Conservation (phyloP, 495 filamentous ascomycete species). For the Delitschia confertaspora region DNA sequence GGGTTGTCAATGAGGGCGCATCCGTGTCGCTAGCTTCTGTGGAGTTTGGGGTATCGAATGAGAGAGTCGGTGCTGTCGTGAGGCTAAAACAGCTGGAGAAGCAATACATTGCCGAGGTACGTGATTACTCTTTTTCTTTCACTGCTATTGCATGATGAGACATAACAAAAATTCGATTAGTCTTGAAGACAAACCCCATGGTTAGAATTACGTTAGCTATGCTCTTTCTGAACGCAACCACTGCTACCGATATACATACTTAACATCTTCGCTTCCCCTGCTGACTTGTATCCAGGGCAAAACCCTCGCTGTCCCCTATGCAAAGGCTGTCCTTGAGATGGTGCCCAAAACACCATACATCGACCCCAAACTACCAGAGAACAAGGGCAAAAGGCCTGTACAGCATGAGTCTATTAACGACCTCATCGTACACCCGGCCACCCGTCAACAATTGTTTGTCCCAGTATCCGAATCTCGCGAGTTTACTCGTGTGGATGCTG, state of each 20-base stretch:
- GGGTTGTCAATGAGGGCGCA: conserved; percentile 53
- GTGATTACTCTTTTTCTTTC: conserved; percentile 27
- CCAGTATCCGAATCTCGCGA: conserved; percentile 81
- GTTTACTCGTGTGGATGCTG: conserved; percentile 85
- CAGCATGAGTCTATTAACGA: conserved; percentile 87
- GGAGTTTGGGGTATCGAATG: conserved; percentile 68
- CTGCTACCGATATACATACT: neutral
- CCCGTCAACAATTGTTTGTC: conserved; percentile 77
- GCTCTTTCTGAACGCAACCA: conserved; percentile 39
- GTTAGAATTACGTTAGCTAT: conserved; percentile 45
- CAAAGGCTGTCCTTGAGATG: conserved; percentile 69
- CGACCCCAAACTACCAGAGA: conserved; percentile 10
- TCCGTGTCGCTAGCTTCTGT: conserved; percentile 73
- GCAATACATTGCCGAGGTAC: conserved; percentile 61
- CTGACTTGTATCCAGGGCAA: conserved; percentile 51
- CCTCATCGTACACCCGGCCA: conserved; percentile 70
- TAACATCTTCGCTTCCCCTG: neutral
- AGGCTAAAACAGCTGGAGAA: conserved; percentile 82
- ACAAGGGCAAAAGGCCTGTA: conserved; percentile 19
- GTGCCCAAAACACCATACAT: conserved; percentile 48
- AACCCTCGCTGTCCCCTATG: conserved; percentile 65
- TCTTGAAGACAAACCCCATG: conserved; percentile 84
- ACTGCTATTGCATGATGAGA: conserved; percentile 52
- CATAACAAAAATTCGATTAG: conserved; percentile 80
- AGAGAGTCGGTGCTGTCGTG: conserved; percentile 80